Conservation (phyloP, 1,284 basidiomycete genomes). For the Rugosomyces carneus region DNA sequence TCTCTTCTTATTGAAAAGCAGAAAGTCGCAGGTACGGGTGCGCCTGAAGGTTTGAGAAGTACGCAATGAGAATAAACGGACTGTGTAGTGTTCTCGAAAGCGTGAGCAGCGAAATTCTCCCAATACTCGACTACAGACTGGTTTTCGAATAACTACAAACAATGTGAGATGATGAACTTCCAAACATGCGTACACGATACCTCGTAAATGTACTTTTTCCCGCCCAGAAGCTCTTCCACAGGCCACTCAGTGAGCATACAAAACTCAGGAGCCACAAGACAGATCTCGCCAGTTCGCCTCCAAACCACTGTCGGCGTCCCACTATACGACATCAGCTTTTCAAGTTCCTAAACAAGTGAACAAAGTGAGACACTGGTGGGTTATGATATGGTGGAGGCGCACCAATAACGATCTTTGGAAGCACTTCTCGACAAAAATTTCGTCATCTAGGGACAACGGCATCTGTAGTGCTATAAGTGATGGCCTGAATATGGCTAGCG, state of each 20-base stretch:
- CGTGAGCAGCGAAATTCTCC: conserved; percentile 92
- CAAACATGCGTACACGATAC: conserved; percentile 30
- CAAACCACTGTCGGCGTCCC: conserved; percentile 99
- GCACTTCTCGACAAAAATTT: conserved; percentile 92
- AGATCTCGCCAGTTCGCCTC: conserved; percentile 96
- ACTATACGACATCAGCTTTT: conserved; percentile 94
- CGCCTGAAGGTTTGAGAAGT: conserved; percentile 76
- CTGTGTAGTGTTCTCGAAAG: conserved; percentile 93
- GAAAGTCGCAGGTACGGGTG: conserved; percentile 81
- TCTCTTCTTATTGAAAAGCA: conserved; percentile 92
- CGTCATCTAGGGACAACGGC: conserved; percentile 89
- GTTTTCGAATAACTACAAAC: conserved; percentile 73
- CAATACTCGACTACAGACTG: conserved; percentile 91
- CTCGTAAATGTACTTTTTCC: conserved; percentile 88
- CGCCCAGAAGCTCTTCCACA: conserved; percentile 75
- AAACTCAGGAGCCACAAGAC: conserved; percentile 94
- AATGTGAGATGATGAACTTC: conserved; percentile 3
- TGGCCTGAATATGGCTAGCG: conserved; percentile 91
- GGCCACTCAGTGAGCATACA: conserved; percentile 90
- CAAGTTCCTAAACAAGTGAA: conserved; percentile 65
- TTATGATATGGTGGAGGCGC: conserved; percentile 21
- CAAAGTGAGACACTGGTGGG: conserved; percentile 7
- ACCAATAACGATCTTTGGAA: conserved; percentile 92
- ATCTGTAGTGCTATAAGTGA: conserved; percentile 95
- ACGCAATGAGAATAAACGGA: conserved; percentile 92